Percentiles rank a stretch among this genome's conserved stretches.
phyloP scores from a whole-genome alignment of 768 basidiomycete species.

The Nidularia sp. region DNA sequence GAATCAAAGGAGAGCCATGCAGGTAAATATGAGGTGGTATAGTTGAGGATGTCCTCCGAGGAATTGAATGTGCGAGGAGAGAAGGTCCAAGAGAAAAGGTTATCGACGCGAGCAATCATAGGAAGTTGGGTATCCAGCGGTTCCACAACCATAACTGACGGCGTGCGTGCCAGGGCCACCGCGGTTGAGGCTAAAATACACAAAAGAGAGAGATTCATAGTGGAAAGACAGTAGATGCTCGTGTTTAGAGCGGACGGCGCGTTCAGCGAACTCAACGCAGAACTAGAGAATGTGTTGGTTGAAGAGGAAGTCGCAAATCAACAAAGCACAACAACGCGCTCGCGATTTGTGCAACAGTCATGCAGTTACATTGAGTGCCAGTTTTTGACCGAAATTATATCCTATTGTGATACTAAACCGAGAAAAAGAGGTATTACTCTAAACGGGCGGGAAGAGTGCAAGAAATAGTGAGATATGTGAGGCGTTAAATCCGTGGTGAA shows the following conservation, averaged over 20 bases:
- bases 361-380: too few relatives aligned
- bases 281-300: too few relatives aligned
- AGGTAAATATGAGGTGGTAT: conserved; percentile 58
- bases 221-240: too few relatives aligned
- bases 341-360: too few relatives aligned
- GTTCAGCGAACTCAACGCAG: too few relatives aligned
- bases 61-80: conserved; percentile 62
- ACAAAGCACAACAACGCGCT: too few relatives aligned
- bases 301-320: too few relatives aligned
- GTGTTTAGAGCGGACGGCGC: too few relatives aligned
- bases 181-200: conserved; percentile 5
- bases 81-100: conserved; percentile 68
- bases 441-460: not conserved
- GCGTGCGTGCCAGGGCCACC: not conserved
- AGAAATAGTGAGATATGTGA: not conserved
- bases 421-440: not conserved
- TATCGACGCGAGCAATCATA: conserved; percentile 63
- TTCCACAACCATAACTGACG: conserved; percentile 33
- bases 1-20: conserved; percentile 77
- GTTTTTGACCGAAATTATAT: not conserved
- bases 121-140: conserved; percentile 75
- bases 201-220: too few relatives aligned
- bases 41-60: conserved; percentile 35
- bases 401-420: not conserved
- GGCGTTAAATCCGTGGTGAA: not conserved